Evolutionary conservation across 495 filamentous ascomycete genomes (phyloP), one percentile per base, ranked within the genome.

Genomic region (Penicillium cinerascens): DNA sequence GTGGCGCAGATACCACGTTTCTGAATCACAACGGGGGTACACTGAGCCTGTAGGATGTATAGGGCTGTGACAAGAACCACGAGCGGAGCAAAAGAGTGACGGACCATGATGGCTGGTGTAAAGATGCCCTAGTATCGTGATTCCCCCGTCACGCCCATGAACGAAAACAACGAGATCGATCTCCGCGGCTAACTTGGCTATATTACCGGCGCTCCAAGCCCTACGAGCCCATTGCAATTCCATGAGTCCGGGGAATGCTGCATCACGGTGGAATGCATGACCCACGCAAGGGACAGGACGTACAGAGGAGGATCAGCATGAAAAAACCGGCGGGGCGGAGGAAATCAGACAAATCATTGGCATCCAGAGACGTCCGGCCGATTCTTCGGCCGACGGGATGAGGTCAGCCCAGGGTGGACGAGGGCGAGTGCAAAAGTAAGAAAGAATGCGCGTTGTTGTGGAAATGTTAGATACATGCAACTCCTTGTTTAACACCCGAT

Each of bases 1-100:
- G 73, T 75, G 42, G 66, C 70, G 56, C 73, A 76, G 27, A 66
- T 61, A n/a, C 67, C 70, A 36, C 67, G 65, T 40, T 41, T 53
- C 33, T 51, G 56, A 42, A 43, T 33, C 16, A 38, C 26, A 15
- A 60, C 29, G 23, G 61, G 64, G 11, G 51, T 58, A 44, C 57
- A 65, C 33, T 66, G 52, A 27, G 27, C 47, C 21, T 52, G 55
- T 21, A 63, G 17, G 17, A 62, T 21, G 23, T 48, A 48, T 10
- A 56, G 40, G 35, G 54, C 39, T 51, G 64, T 56, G 44, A 60
- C 17, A 27, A 71, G 33, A 40, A 65, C 37, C 37, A 64, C 44
- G 51, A 62, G 48, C 63, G 49, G 51, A 51, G 47, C 33, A 48
- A 61, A 55, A 36, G 53, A 57, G 48, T 59, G 47, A 60, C 55